A percentile compares a stretch with the other conserved stretches of the same genome.
phyloP scores from a whole-genome alignment of 2,329 filamentous ascomycete species.

The Talaromyces sp. region DNA sequence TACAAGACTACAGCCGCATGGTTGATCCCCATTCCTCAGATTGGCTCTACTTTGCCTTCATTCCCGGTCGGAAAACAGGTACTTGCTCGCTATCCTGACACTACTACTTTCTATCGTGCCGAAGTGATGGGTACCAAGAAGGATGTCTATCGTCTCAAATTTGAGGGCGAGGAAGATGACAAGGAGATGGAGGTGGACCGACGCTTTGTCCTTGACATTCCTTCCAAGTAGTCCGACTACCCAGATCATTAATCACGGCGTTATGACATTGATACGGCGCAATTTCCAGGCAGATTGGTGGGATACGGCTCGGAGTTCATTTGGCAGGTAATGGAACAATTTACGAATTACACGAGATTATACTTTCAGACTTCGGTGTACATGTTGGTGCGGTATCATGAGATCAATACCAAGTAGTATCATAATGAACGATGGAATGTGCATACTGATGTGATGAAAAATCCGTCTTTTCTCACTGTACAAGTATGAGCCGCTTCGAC shows the following conservation, averaged over 20 bases:
- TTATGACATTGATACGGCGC: conserved; percentile 8
- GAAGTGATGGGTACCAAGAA: conserved; percentile 69
- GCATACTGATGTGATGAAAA: neutral
- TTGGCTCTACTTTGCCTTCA: conserved; percentile 58
- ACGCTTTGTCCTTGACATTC: conserved; percentile 72
- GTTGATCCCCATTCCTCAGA: conserved; percentile 71
- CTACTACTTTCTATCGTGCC: conserved; percentile 80
- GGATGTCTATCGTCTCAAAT: conserved; percentile 58
- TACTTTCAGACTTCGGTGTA: neutral
- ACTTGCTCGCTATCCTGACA: conserved; percentile 75
- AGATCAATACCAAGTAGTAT: neutral
- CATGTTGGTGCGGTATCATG: neutral
- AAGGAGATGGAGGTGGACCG: conserved; percentile 73
- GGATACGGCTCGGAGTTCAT: conserved; percentile 8
- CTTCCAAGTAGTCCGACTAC: conserved; percentile 39
- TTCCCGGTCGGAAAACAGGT: conserved; percentile 66
- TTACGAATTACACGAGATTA: neutral
- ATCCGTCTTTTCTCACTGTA: too few species aligned
- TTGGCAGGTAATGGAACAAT: neutral
- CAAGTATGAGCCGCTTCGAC: neutral
- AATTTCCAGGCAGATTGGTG: conserved; percentile 1
- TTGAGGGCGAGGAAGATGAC: conserved; percentile 72
- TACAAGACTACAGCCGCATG: conserved; percentile 70
- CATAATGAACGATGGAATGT: neutral
- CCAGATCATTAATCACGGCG: neutral